Percentiles rank a stretch among this genome's conserved stretches.
These are phyloP conservation scores for Ophiostoma tasmaniense DNA, from an alignment of 2,329 filamentous ascomycete species.

Conservation along the genomic window DNA sequence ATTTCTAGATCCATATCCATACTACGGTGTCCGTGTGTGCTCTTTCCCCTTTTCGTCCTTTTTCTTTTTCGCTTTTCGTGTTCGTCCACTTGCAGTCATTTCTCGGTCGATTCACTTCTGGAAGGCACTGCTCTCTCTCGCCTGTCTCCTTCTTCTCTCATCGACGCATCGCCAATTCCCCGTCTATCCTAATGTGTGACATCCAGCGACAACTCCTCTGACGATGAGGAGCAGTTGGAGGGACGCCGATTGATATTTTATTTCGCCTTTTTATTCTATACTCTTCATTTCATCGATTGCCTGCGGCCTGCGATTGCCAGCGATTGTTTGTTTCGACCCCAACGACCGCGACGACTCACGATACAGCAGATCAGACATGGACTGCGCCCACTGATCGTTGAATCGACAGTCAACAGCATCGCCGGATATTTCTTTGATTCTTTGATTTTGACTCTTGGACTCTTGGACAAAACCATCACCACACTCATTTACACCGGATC, in stretches of 20 bases:
- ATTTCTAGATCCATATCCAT: background rate
- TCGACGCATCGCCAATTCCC: slow-evolving; percentile 6
- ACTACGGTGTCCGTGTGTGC: background rate
- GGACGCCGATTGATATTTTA: slow-evolving; percentile 11
- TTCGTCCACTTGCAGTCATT: background rate
- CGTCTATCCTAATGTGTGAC: slow-evolving; percentile 14
- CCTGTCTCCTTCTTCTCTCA: background rate
- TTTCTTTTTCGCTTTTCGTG: background rate
- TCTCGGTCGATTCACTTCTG: slow-evolving; percentile 19
- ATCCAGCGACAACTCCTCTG: slow-evolving; percentile 16
- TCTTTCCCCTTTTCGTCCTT: background rate
- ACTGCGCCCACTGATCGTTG: slow-evolving; percentile 21
- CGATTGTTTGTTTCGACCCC: background rate
- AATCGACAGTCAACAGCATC: slow-evolving; percentile 2
- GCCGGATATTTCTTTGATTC: slow-evolving; percentile 1
- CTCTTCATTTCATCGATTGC: background rate
- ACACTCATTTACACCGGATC: background rate
- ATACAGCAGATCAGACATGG: slow-evolving; percentile 18
- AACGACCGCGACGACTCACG: slow-evolving; percentile 19
- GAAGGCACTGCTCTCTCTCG: background rate
- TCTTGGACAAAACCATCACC: background rate
- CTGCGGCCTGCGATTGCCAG: background rate
- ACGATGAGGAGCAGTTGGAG: slow-evolving; percentile 19
- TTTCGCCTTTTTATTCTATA: background rate
- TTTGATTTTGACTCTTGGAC: background rate